Conservation (phyloP, 2,329 filamentous ascomycete genomes). For the Neocatenulostroma microsporum region DNA sequence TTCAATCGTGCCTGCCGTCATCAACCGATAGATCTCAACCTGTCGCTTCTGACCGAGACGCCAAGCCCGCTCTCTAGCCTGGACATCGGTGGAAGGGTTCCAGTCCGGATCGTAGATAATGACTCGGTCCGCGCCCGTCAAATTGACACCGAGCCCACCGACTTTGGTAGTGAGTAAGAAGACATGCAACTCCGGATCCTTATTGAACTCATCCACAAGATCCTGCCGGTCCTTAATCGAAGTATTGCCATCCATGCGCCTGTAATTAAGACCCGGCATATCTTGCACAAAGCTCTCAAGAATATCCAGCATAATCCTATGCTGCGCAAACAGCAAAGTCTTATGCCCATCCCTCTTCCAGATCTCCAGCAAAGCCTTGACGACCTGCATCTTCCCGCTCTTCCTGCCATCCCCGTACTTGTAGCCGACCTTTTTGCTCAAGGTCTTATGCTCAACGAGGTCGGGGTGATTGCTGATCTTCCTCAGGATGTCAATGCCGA, state of each 20-base stretch:
- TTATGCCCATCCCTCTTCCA: conserved; percentile 95
- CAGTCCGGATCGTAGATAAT: conserved; percentile 99
- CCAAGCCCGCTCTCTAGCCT: conserved; percentile 94
- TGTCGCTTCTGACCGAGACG: conserved; percentile 88
- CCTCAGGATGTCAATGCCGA: conserved; percentile 81
- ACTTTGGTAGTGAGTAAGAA: conserved; percentile 95
- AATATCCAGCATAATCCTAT: conserved; percentile 91
- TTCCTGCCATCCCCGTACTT: conserved; percentile 69
- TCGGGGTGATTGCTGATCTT: conserved; percentile 99
- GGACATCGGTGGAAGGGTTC: conserved; percentile 95
- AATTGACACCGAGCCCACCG: conserved; percentile 83
- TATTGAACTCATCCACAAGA: conserved; percentile 91
- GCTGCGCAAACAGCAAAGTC: conserved; percentile 85
- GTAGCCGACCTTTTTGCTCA: conserved; percentile 56
- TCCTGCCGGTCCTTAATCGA: conserved; percentile 79
- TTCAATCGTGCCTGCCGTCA: conserved; percentile 96
- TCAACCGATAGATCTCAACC: conserved; percentile 93
- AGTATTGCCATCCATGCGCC: conserved; percentile 91
- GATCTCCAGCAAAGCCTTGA: conserved; percentile 75
- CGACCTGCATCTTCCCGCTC: conserved; percentile 94
- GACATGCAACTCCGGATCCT: conserved; percentile 66
- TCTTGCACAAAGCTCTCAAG: conserved; percentile 70
- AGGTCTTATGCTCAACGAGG: conserved; percentile 59
- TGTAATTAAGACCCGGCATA: conserved; percentile 63
- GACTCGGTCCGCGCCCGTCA: conserved; percentile 89